These are phyloP conservation scores for Collybia mongolica DNA, from an alignment of 768 basidiomycete genomes.

Conservation along the genomic window DNA sequence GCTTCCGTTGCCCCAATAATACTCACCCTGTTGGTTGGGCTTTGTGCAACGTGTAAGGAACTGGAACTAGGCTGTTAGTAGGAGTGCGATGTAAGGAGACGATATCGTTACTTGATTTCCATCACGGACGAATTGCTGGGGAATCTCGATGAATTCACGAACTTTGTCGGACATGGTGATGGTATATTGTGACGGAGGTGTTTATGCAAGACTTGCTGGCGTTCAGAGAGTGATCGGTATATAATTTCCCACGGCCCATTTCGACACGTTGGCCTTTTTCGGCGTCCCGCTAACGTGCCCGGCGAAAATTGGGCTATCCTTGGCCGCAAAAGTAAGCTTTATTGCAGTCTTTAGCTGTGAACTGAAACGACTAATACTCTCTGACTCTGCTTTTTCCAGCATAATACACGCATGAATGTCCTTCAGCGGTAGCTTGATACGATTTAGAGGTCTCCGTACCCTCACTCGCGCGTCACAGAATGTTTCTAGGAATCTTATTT, in stretches of 20 bases:
- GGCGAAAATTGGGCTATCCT: slow-evolving; percentile 13
- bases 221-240: slow-evolving; percentile 13
- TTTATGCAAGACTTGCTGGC: slow-evolving; percentile 29
- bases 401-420: slow-evolving; percentile 61
- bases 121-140: slow-evolving; percentile 89
- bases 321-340: slow-evolving; percentile 5
- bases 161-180: slow-evolving; percentile 84
- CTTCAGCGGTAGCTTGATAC: slow-evolving; percentile 42
- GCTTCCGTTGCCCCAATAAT: not conserved
- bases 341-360: not conserved
- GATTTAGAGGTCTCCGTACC: slow-evolving; percentile 27
- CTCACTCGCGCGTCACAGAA: slow-evolving; percentile 13
- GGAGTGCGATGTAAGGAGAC: not conserved
- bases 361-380: not conserved
- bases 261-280: slow-evolving; percentile 26
- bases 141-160: slow-evolving; percentile 87
- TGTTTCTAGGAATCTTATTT: slow-evolving; percentile 12
- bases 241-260: slow-evolving; percentile 29
- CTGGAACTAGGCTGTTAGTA: slow-evolving; percentile 38
- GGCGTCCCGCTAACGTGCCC: slow-evolving; percentile 3
- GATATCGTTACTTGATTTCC: slow-evolving; percentile 78
- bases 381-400: slow-evolving; percentile 10
- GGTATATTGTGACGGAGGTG: slow-evolving; percentile 19
- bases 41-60: slow-evolving; percentile 98
- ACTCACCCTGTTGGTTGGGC: slow-evolving; percentile 88